phyloP scores from a whole-genome alignment of 176 grass and related monocot genomes.

The Phragmites australis region DNA sequence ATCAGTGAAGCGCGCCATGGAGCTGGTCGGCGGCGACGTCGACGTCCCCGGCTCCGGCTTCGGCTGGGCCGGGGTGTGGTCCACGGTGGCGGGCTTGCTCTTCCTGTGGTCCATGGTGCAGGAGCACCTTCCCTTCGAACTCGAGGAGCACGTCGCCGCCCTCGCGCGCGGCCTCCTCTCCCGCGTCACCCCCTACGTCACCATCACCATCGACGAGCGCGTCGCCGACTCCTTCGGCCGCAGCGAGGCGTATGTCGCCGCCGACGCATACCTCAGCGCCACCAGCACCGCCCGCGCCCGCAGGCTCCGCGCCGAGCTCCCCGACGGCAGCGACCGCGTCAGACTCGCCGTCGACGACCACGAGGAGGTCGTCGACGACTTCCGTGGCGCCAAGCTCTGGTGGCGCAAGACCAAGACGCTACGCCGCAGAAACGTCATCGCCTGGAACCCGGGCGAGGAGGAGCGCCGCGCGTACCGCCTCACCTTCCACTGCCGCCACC shows the following conservation, averaged over 20 bases:
- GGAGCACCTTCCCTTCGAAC: slow-evolving; percentile 25
- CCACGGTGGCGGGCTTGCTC: slow-evolving; percentile 46
- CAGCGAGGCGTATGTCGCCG: slow-evolving; percentile 47
- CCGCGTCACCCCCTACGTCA: slow-evolving; percentile 53
- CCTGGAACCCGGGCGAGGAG: neutral
- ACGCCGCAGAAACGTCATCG: neutral
- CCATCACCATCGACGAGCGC: slow-evolving; percentile 58
- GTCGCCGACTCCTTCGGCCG: slow-evolving; percentile 36
- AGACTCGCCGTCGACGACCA: slow-evolving; percentile 58
- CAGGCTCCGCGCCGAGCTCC: slow-evolving; percentile 58
- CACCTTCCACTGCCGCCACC: slow-evolving; percentile 56
- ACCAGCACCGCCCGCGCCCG: slow-evolving; percentile 40
- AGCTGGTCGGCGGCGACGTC: too few relatives aligned
- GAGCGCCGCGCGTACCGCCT: slow-evolving; percentile 46
- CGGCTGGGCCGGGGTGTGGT: slow-evolving; percentile 11
- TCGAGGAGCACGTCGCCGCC: slow-evolving; percentile 10
- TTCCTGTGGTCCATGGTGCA: slow-evolving; percentile 59
- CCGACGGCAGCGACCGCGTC: slow-evolving; percentile 43
- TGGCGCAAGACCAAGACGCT: slow-evolving; percentile 31
- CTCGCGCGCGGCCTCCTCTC: slow-evolving; percentile 18
- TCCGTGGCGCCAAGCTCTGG: slow-evolving; percentile 45
- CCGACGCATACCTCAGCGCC: slow-evolving; percentile 62
- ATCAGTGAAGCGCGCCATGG: too few relatives aligned
- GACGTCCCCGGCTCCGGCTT: too few relatives aligned
- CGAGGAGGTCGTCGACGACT: slow-evolving; percentile 64